Percentiles rank a stretch among this genome's conserved stretches.
Evolutionary conservation across 208 protist genomes (phyloP).

Genomic region (Wallacemonas sp.): DNA sequence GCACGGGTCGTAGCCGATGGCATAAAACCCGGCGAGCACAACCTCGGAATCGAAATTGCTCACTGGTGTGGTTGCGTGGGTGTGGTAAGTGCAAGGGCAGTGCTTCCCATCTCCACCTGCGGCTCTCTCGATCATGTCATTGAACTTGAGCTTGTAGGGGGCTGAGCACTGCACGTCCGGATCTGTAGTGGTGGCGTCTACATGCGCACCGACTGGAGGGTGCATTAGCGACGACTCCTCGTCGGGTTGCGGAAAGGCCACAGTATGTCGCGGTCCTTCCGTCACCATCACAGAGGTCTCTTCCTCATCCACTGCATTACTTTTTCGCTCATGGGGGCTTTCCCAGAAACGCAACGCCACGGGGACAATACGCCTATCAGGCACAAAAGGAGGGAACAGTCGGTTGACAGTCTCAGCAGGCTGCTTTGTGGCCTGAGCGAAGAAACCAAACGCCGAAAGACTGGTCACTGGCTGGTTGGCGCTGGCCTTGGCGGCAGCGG

Average conservation of each 20-base stretch:
- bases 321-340: conserved; percentile 9
- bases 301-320: conserved; percentile 14
- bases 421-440: conserved; percentile 26
- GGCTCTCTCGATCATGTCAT: conserved; percentile 45
- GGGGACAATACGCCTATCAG: conserved; percentile 74
- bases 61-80: conserved; percentile 39
- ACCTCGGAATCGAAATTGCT: conserved; percentile 65
- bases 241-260: conserved; percentile 10
- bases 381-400: conserved; percentile 79
- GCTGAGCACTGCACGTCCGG: background rate
- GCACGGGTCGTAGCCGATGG: conserved; percentile 85
- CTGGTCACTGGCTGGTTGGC: conserved; percentile 23
- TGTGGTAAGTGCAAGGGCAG: conserved; percentile 44
- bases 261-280: background rate
- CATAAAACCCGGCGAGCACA: conserved; percentile 73
- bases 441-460: conserved; percentile 72
- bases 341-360: conserved; percentile 66
- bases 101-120: background rate
- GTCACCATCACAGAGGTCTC: conserved; percentile 22
- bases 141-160: conserved; percentile 21
- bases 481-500: conserved; percentile 13
- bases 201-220: conserved; percentile 34
- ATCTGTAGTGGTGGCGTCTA: background rate
- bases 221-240: conserved; percentile 61
- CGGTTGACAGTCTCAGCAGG: conserved; percentile 30